Evolutionary conservation across 352 stramenopile species (phyloP).

Genomic region (Pythium utonaiense): DNA sequence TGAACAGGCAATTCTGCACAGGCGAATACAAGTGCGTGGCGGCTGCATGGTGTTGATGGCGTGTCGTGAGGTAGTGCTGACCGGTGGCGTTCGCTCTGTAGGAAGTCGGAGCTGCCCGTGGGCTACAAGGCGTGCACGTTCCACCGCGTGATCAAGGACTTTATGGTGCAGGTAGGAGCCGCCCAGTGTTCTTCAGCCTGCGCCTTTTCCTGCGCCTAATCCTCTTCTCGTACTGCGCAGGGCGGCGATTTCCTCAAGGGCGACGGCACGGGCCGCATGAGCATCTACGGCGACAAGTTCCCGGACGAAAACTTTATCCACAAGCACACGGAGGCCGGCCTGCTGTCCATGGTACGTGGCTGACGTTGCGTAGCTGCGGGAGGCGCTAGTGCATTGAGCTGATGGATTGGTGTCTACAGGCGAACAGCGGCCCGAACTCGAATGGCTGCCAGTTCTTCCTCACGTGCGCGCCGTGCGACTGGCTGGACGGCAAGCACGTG

Average conservation of each 20-base stretch:
- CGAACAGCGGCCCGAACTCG: conserved; percentile 92
- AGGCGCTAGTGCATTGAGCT: too few relatives aligned
- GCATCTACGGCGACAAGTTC: conserved; percentile 88
- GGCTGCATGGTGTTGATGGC: background rate
- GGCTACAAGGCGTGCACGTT: conserved; percentile 89
- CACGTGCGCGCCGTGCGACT: conserved; percentile 91
- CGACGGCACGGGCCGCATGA: conserved; percentile 78
- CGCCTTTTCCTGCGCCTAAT: too few relatives aligned
- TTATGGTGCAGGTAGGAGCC: conserved; percentile 76
- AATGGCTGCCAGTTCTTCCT: conserved; percentile 97
- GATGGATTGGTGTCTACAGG: conserved; percentile 37
- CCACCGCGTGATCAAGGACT: conserved; percentile 90
- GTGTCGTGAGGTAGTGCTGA: background rate
- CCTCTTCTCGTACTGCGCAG: conserved; percentile 12
- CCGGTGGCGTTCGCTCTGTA: conserved; percentile 37
- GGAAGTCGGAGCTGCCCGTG: conserved; percentile 77
- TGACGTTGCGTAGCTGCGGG: too few relatives aligned
- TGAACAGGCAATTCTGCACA: conserved; percentile 93
- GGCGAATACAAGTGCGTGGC: conserved; percentile 89
- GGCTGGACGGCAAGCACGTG: conserved; percentile 96
- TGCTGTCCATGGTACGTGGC: conserved; percentile 77
- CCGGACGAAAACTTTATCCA: conserved; percentile 79
- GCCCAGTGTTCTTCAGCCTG: too few relatives aligned
- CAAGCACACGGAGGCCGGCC: conserved; percentile 76
- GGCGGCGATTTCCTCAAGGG: conserved; percentile 86